A percentile compares a stretch with the other conserved stretches of the same genome.
These are phyloP conservation scores for Yamadazyma olivae DNA, from an alignment of 805 yeast species.

Conservation along the genomic window DNA sequence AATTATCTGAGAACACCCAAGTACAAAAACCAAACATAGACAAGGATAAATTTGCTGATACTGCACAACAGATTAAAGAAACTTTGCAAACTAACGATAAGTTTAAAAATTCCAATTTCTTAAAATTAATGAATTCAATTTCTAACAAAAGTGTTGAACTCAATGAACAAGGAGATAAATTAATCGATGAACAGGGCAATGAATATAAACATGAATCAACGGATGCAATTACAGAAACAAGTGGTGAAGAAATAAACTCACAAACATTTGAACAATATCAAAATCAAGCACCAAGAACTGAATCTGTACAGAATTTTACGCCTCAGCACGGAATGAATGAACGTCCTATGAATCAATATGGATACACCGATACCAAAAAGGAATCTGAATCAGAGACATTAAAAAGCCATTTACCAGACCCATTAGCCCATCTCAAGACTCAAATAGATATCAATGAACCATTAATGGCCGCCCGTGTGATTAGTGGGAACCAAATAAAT, in stretches of 20 bases:
- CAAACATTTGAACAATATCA: not conserved
- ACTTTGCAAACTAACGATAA: constrained; percentile 24
- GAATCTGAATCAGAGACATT: not conserved
- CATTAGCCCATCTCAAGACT: constrained; percentile 41
- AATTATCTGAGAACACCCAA: not conserved
- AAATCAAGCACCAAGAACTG: not conserved
- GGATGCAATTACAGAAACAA: not conserved
- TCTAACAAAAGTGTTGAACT: constrained; percentile 36
- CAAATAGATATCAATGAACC: constrained; percentile 30
- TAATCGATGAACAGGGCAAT: constrained; percentile 31
- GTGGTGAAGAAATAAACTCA: not conserved
- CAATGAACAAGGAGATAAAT: constrained; percentile 31
- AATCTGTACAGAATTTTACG: constrained; percentile 9
- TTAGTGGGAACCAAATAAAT: constrained; percentile 40
- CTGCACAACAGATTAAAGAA: constrained; percentile 34
- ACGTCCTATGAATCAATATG: too few relatives aligned
- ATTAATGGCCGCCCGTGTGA: constrained; percentile 36
- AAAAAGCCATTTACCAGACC: constrained; percentile 29
- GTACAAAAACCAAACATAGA: too few relatives aligned
- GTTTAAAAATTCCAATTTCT: constrained; percentile 33
- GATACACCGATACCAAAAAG: constrained; percentile 1
- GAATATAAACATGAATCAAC: constrained; percentile 18
- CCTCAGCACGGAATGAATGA: not conserved
- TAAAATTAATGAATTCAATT: constrained; percentile 38
- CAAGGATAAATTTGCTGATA: constrained; percentile 36